Evolutionary conservation across 164 flowering plant species (phyloP).

Genomic region (Kingdonia uniflora): DNA sequence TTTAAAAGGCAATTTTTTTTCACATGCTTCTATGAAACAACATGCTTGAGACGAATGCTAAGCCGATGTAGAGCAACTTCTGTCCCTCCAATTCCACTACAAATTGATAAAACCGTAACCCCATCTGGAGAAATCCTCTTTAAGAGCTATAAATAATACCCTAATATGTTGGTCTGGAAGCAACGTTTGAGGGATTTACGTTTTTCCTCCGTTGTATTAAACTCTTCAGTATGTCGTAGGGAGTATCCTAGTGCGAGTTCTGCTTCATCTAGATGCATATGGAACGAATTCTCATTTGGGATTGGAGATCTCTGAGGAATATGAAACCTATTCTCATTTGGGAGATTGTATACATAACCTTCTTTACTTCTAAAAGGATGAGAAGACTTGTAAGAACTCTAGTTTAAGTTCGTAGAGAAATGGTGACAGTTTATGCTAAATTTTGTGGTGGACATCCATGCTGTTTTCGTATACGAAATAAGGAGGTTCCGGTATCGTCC

Average conservation of each 20-base stretch:
- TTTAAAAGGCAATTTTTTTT: too few relatives aligned
- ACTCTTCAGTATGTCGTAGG: constrained; percentile 38
- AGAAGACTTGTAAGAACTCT: constrained; percentile 50
- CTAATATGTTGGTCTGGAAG: constrained; percentile 79
- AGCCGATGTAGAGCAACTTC: constrained; percentile 67
- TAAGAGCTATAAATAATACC: constrained; percentile 61
- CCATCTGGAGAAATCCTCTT: constrained; percentile 60
- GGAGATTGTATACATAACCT: constrained; percentile 88
- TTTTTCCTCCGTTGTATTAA: constrained; percentile 29
- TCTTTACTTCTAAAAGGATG: constrained; percentile 67
- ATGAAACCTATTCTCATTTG: constrained; percentile 41
- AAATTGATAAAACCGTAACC: constrained; percentile 53
- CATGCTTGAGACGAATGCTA: constrained; percentile 59
- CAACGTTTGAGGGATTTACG: constrained; percentile 39
- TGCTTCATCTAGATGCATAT: constrained; percentile 53
- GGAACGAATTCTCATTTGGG: constrained; percentile 52
- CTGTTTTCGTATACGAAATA: constrained; percentile 78
- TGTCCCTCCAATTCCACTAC: constrained; percentile 79
- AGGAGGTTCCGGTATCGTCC: constrained; percentile 39
- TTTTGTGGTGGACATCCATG: constrained; percentile 25
- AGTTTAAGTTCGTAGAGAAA: constrained; percentile 54
- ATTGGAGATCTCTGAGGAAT: constrained; percentile 49
- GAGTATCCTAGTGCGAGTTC: constrained; percentile 78
- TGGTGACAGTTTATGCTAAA: constrained; percentile 58
- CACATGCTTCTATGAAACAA: constrained; percentile 75